Evolutionary conservation across 148 eudicot genomes (phyloP).

Genomic region (Pharnaceum exiguum): DNA sequence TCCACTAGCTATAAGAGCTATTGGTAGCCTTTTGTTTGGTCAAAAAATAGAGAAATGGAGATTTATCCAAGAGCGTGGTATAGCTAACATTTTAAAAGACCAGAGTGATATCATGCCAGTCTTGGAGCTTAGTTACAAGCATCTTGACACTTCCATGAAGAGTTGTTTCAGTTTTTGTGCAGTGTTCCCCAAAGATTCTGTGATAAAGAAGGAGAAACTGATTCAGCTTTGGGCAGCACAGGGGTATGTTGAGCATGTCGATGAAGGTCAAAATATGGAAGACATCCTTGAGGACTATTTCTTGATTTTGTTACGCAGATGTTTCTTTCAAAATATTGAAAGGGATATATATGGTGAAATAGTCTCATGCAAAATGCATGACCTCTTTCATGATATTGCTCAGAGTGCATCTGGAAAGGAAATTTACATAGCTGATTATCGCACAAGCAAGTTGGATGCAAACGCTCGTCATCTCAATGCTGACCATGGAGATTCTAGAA

Average conservation of each 20-base stretch:
- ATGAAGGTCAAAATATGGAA: no score
- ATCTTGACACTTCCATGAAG: slow-evolving; percentile 15
- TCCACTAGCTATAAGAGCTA: slow-evolving; percentile 12
- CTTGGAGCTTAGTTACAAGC: slow-evolving; percentile 20
- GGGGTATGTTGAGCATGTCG: background rate
- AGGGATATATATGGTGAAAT: background rate
- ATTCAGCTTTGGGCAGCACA: background rate
- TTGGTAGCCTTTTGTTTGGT: slow-evolving; percentile 1
- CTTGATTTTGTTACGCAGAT: background rate
- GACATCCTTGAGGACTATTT: no score
- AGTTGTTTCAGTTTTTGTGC: slow-evolving; percentile 20
- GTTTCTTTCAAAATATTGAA: slow-evolving; percentile 7
- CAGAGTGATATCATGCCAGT: background rate
- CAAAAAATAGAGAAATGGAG: slow-evolving; percentile 2
- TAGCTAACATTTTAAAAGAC: background rate
- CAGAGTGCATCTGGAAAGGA: background rate
- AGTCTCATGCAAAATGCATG: slow-evolving; percentile 7
- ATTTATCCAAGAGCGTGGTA: background rate
- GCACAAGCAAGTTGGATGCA: background rate
- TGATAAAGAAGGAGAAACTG: background rate
- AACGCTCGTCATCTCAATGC: background rate
- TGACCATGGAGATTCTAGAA: background rate
- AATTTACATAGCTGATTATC: background rate
- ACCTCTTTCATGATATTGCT: slow-evolving; percentile 8
- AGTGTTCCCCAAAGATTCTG: background rate